Evolutionary conservation across 2,329 filamentous ascomycete species (phyloP), one percentile per base, ranked within the genome.

Genomic region (Stachybotrys chlorohalonatus): DNA sequence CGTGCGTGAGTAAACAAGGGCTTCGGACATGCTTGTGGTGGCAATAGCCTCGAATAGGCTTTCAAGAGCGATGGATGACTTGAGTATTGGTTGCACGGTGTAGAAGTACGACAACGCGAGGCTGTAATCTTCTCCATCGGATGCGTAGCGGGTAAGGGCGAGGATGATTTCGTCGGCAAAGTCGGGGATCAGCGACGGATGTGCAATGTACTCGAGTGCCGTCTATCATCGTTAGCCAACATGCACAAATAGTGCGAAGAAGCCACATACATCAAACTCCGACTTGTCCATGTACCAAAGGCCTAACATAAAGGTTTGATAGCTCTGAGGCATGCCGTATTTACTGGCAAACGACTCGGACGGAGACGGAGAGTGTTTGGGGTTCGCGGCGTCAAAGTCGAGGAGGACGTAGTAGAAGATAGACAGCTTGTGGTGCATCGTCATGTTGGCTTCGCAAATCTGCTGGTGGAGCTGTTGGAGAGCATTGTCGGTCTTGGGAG

Each of bases 371-470:
- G 80, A 75, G 16, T 78, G 70, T 4, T 77, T 75, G 17, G 76
- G 75, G 52, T 79, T 75, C 31, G 73, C 70, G 46, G 75, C 70
- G 63, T 86, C 82, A 65, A 87, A 82, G 67, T 95, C 89, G 64
- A 90, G 85, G 3, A 95, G 79, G 46, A 95, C 75, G 68, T 95
- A 95, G 75, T 89, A 95, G 59, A 95, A 77, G 51, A 94, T 79
- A 16, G 90, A 89, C 60, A 91, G 83, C 68, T 92, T 92, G 73
- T 92, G 86, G 68, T 92, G 87, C 53, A 82, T 77, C 7, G 86
- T 81, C 61, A 86, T 83, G 51, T 74, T 75, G 53, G 74, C 82
- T 31, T 83, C 78, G 67, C 85, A 80, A 59, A 95, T 85, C 56
- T 84, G 82, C 57, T 83, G 75, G 70, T 92, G 85, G 6, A 95